Evolutionary conservation across 164 flowering plant species (phyloP).

Genomic region (Dillenia turbinata): DNA sequence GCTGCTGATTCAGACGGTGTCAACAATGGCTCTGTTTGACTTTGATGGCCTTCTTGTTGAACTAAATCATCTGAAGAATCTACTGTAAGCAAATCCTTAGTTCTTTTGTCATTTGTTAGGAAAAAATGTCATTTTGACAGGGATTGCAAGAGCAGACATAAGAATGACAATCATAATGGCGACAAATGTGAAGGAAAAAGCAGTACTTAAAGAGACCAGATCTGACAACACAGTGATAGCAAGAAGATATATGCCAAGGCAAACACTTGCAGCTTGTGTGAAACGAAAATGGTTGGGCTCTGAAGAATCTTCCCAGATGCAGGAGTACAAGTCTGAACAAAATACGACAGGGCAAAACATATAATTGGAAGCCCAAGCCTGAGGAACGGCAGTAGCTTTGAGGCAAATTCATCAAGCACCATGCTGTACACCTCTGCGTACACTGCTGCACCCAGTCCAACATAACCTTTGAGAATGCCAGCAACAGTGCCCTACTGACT

Average conservation of each 20-base stretch:
- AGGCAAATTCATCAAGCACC: slow-evolving; percentile 53
- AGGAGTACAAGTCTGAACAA: slow-evolving; percentile 74
- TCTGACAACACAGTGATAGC: slow-evolving; percentile 47
- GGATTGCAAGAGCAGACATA: slow-evolving; percentile 80
- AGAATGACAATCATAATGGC: slow-evolving; percentile 62
- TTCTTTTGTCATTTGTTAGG: slow-evolving; percentile 24
- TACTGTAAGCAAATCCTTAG: neutral
- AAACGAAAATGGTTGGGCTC: slow-evolving; percentile 64
- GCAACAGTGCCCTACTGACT: slow-evolving; percentile 79
- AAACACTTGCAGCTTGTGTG: slow-evolving; percentile 58
- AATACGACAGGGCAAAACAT: slow-evolving; percentile 63
- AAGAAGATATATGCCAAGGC: slow-evolving; percentile 71
- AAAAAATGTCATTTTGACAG: slow-evolving; percentile 80
- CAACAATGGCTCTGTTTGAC: slow-evolving; percentile 46
- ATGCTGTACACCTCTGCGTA: slow-evolving; percentile 63
- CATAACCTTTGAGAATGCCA: slow-evolving; percentile 84
- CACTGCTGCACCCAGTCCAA: slow-evolving; percentile 81
- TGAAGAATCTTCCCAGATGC: slow-evolving; percentile 55
- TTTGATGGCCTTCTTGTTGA: slow-evolving; percentile 20
- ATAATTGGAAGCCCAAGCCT: slow-evolving; percentile 67
- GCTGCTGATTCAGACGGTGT: slow-evolving; percentile 44
- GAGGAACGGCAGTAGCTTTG: slow-evolving; percentile 57
- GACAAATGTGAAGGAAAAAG: slow-evolving; percentile 41
- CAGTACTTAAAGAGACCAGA: slow-evolving; percentile 28
- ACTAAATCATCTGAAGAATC: slow-evolving; percentile 28